Evolutionary conservation across 495 filamentous ascomycete genomes (phyloP), one percentile per base, ranked within the genome.

Genomic region (Podospora bellae-mahoneyi): DNA sequence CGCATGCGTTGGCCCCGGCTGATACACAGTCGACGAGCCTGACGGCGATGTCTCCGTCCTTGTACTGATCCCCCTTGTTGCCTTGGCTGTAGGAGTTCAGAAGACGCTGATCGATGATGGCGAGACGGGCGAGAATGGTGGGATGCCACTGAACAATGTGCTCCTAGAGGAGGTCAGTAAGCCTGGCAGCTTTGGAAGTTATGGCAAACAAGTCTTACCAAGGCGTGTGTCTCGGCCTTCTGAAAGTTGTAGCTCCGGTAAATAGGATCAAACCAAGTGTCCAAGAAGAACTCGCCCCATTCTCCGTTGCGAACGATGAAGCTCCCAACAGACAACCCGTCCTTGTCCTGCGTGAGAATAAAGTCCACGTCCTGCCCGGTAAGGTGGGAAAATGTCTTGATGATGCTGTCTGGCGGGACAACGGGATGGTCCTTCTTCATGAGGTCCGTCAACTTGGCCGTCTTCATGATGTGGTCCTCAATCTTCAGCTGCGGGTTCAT

Each of bases 141-240:
- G 95, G 93, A 76, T 99, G 96, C 96, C 96, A 99, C 83, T 97
- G 95, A 39, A 94, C 87, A 66, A 97, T 91, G 73, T 94, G 92
- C 78, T 94, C 92, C 91, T 94, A 70, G 6, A 1, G 44, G 7
- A 34, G 32, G n/a, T 20, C 13, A 23, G 10, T 3, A 71, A 69
- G 64, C n/a, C 15, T 59, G 20, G 13, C 58, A 7, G 27, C 0
- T 9, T 27, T 62, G 9, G 26, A 7, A 15, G 28, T 39, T 18
- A 18, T 59, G 54, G 34, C 30, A 18, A 65, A 32, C 9, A 30
- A 7, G 64, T 78, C 88, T 74, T 83, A 95, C 96, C 85, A 99
- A 78, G 60, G 93, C 94, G 84, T 98, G 94, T 27, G 83, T 86
- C 77, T 99, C 96, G 2, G 92, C 93, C 78, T 94, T 97, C 74